Base-by-base conservation (phyloP, 805 yeast species). In the Vanderwaltozyma tropicalis region DNA sequence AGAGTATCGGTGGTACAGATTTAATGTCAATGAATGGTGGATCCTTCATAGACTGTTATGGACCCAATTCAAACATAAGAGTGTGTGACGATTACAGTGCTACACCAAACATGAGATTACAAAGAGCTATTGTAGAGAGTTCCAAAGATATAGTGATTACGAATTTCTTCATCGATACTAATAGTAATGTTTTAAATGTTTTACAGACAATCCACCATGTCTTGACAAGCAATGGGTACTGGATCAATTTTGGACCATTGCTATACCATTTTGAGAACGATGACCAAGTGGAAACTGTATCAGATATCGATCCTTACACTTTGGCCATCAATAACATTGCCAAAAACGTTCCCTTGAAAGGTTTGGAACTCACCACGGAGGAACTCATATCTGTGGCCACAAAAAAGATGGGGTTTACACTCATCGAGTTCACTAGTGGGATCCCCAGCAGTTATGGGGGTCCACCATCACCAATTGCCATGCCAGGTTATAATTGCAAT, bases 21-120 rank as follows among this genome's bases (percentile, higher is more conserved):
- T n/a, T n/a, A n/a, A 33, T 79, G 78, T 68, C 78, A 0, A 77
- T 78, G 74, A 67, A 74, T 4, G 75, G 80, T 0, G 87, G 87
- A 0, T 75, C 80, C 0, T 80, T 80, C 52, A 68, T 68, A 3
- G 83, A 78, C 43, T 57, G 77, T 26, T 76, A 74, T 51, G 80
- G 80, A 0, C 74, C 75, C 0, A 40, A 45, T 27, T 52, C 68
- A 2, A 43, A 46, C 10, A 45, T 45, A 15, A 36, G 31, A 24
- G 32, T 28, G 13, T 44, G 47, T 3, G 35, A 34, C 7, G 30
- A 38, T 18, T 46, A 42, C 35, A 33, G 38, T 3, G 28, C 32
- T 3, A 25, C 70, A 63, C 43, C 59, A 49, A 24, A 29, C 5
- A 43, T 42, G 42, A 6, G 44, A 47, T 10, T 70, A 69, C 3